Base-by-base conservation (phyloP, 345 rosid genomes). In the Aegle marmelos region DNA sequence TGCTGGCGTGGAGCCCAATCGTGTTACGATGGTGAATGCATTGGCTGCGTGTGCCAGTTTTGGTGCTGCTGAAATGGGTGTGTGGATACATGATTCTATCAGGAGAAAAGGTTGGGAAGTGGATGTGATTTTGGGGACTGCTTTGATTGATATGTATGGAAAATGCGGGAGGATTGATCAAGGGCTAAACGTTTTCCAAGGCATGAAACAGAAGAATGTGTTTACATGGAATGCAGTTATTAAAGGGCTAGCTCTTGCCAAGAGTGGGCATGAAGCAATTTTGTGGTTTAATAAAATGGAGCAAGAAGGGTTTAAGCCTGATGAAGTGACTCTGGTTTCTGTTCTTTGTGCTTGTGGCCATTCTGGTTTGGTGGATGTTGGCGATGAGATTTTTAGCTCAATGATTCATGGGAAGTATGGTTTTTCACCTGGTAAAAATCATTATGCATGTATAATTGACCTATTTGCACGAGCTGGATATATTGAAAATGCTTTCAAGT, bases 21-120 rank as follows among this genome's bases (percentile, higher is more conserved):
- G 67, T 53, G 94, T 84, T 57, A 89, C 94, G 0, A 86, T 85
- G 88, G 94, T 90, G 84, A 89, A 86, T 83, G 88, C 81, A 2
- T 84, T 87, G 75, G 85, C 84, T 27, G 91, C 89, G 0, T 87
- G 90, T 69, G 83, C 81, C 9, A 71, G 84, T 75, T 82, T 68
- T 50, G 83, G 90, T 4, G 88, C 89, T 24, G 75, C 70, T 68
- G 86, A 86, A 77, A 87, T 90, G 91, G 92, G 91, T 11, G 56
- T 81, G 27, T 85, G 92, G 91, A 83, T 87, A 72, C 94, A 89
- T 82, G 90, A 86, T 69, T 84, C 82, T 78, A 73, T 81, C 58
- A 85, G 72, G 56, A 83, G 78, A 53, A 82, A 63, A 21, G 79
- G 78, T 13, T 89, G 88, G 94, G 87, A 90, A 71, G n/a, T 90